Conservation (phyloP, 2,329 filamentous ascomycete genomes). For the Colletotrichum agaves region DNA sequence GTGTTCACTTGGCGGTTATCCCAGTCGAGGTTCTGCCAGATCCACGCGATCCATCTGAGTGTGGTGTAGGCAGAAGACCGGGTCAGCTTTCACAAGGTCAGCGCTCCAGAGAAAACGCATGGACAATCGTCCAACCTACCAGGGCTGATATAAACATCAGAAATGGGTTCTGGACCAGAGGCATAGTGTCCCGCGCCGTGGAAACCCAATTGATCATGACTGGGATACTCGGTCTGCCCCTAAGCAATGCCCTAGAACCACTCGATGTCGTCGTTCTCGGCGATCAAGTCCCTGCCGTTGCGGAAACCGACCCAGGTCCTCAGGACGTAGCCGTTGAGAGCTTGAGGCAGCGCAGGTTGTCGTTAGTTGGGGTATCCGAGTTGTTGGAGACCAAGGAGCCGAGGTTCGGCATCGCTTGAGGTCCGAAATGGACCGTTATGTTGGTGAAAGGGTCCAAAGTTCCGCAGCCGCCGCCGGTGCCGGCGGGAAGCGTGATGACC, state of each 20-base stretch:
- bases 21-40: slow-evolving; percentile 58
- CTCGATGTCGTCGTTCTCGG: slow-evolving; percentile 35
- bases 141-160: slow-evolving; percentile 56
- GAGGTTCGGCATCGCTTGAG: slow-evolving; percentile 36
- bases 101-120: not conserved
- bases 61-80: slow-evolving; percentile 58
- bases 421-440: slow-evolving; percentile 52
- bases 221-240: slow-evolving; percentile 44
- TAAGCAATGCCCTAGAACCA: slow-evolving; percentile 50
- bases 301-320: slow-evolving; percentile 38
- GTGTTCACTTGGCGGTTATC: slow-evolving; percentile 44
- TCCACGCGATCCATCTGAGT: slow-evolving; percentile 57
- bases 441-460: slow-evolving; percentile 49
- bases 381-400: slow-evolving; percentile 36
- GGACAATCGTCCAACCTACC: slow-evolving; percentile 33
- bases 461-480: slow-evolving; percentile 60
- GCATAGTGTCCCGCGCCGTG: slow-evolving; percentile 55
- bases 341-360: slow-evolving; percentile 56
- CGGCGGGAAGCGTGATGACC: slow-evolving; percentile 51
- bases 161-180: slow-evolving; percentile 56
- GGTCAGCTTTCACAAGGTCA: slow-evolving; percentile 43
- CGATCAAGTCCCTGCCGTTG: slow-evolving; percentile 45
- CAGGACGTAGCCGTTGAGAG: slow-evolving; percentile 42
- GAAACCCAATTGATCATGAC: slow-evolving; percentile 47
- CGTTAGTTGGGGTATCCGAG: slow-evolving; percentile 43